Evolutionary conservation across 805 yeast species (phyloP).

Genomic region (Maudiozyma pseudohumilis): DNA sequence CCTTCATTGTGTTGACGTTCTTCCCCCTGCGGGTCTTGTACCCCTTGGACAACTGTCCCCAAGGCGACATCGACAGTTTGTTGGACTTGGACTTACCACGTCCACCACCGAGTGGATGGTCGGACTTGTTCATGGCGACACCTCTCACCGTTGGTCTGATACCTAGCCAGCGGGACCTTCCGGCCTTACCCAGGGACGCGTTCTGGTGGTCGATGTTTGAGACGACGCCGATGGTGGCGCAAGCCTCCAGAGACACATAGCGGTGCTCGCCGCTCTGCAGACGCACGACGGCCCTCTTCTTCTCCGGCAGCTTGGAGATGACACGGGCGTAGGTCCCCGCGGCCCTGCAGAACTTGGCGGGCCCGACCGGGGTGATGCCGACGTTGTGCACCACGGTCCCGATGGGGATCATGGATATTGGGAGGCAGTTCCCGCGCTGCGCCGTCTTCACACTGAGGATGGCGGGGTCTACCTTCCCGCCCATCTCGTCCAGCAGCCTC

Average conservation of each 20-base stretch:
- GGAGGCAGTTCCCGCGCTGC: slow-evolving; percentile 91
- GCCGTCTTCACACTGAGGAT: slow-evolving; percentile 76
- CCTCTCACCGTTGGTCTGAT: slow-evolving; percentile 95
- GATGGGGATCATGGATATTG: slow-evolving; percentile 84
- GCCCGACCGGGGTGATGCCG: slow-evolving; percentile 66
- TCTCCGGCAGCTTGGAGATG: slow-evolving; percentile 64
- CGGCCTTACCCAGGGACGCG: slow-evolving; percentile 89
- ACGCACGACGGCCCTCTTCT: slow-evolving; percentile 63
- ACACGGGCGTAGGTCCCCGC: slow-evolving; percentile 94
- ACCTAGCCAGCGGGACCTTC: slow-evolving; percentile 85
- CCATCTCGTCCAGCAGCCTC: slow-evolving; percentile 69
- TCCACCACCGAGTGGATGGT: slow-evolving; percentile 99
- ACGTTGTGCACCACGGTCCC: slow-evolving; percentile 86
- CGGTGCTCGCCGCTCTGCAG: slow-evolving; percentile 91
- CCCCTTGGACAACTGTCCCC: slow-evolving; percentile 91
- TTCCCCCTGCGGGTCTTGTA: slow-evolving; percentile 91
- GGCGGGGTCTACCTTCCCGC: slow-evolving; percentile 88
- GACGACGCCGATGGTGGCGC: slow-evolving; percentile 89
- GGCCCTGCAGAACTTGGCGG: slow-evolving; percentile 81
- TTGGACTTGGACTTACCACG: slow-evolving; percentile 98
- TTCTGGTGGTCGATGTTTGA: slow-evolving; percentile 91
- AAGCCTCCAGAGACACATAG: slow-evolving; percentile 72
- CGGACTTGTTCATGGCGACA: slow-evolving; percentile 94
- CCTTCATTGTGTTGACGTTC: slow-evolving; percentile 72
- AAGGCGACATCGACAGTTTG: slow-evolving; percentile 86